Conservation (phyloP, 768 basidiomycete genomes). For the Paxillus ammoniavirescens region DNA sequence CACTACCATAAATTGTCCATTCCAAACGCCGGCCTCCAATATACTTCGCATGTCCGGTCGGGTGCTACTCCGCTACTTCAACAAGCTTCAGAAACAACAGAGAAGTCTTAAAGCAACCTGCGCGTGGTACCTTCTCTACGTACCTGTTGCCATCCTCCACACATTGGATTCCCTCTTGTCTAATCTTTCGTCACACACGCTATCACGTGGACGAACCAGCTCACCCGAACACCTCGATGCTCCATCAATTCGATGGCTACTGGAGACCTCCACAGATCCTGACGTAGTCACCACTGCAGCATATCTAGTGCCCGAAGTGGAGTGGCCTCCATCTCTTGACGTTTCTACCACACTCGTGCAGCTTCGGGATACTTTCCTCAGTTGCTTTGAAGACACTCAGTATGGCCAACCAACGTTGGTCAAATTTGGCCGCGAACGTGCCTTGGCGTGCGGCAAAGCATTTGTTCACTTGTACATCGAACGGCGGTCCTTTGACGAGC, state of each 20-base stretch:
- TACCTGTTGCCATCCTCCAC: not conserved
- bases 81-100: not conserved
- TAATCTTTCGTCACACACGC: not conserved
- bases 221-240: not conserved
- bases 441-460: conserved; percentile 7
- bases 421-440: conserved; percentile 1
- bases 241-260: conserved; percentile 16
- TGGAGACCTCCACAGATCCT: conserved; percentile 18
- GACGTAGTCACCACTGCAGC: conserved; percentile 10
- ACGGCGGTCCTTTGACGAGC: conserved; percentile 1
- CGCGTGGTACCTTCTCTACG: not conserved
- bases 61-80: not conserved
- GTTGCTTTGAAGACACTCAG: conserved; percentile 8
- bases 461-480: conserved; percentile 5
- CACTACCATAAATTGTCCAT: conserved; percentile 12
- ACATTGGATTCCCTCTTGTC: not conserved
- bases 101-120: not conserved
- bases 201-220: not conserved
- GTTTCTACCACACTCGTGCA: conserved; percentile 1
- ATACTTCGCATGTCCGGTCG: conserved; percentile 5
- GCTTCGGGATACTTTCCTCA: conserved; percentile 7
- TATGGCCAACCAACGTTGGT: conserved; percentile 2
- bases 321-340: conserved; percentile 12
- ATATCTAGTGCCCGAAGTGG: conserved; percentile 14
- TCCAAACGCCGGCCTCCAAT: conserved; percentile 18